A percentile compares a stretch with the other conserved stretches of the same genome.
These are phyloP conservation scores for Candida tetrigidarum DNA, from an alignment of 1,139 yeast species.

Conservation along the genomic window DNA sequence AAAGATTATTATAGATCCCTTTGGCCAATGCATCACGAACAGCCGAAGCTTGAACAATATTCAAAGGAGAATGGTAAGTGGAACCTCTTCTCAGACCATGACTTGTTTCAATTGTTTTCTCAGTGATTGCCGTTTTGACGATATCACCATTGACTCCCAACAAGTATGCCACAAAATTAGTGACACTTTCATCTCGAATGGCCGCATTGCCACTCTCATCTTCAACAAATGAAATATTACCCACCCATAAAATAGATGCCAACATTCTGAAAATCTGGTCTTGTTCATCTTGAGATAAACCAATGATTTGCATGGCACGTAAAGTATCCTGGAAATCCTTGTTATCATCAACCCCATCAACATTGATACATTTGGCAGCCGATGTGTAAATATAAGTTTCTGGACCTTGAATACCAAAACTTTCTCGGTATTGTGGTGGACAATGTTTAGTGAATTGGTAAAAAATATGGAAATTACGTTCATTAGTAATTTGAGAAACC, in stretches of 20 bases:
- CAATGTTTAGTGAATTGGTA: conserved; percentile 96
- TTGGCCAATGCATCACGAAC: conserved; percentile 96
- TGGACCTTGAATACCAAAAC: conserved; percentile 89
- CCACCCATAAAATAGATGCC: conserved; percentile 91
- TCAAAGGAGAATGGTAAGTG: conserved; percentile 91
- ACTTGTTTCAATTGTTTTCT: conserved; percentile 85
- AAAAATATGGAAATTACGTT: conserved; percentile 96
- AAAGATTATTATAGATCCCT: conserved; percentile 89
- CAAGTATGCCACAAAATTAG: conserved; percentile 91
- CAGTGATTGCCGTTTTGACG: conserved; percentile 70
- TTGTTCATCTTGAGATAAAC: conserved; percentile 79
- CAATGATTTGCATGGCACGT: conserved; percentile 86
- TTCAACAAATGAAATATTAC: conserved; percentile 85
- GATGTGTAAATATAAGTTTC: conserved; percentile 92
- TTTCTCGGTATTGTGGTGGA: conserved; percentile 79
- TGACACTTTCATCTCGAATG: conserved; percentile 82
- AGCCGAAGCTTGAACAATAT: conserved; percentile 90
- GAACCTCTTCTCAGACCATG: conserved; percentile 92
- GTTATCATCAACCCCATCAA: conserved; percentile 83
- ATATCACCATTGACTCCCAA: conserved; percentile 77
- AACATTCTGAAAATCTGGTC: conserved; percentile 87
- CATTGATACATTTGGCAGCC: conserved; percentile 82
- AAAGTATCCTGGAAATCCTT: conserved; percentile 81
- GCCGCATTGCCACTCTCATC: conserved; percentile 87
- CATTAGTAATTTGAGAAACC: conserved; percentile 89